Evolutionary conservation across 2,329 filamentous ascomycete species (phyloP).

Genomic region (Arthrinium puccinioides): DNA sequence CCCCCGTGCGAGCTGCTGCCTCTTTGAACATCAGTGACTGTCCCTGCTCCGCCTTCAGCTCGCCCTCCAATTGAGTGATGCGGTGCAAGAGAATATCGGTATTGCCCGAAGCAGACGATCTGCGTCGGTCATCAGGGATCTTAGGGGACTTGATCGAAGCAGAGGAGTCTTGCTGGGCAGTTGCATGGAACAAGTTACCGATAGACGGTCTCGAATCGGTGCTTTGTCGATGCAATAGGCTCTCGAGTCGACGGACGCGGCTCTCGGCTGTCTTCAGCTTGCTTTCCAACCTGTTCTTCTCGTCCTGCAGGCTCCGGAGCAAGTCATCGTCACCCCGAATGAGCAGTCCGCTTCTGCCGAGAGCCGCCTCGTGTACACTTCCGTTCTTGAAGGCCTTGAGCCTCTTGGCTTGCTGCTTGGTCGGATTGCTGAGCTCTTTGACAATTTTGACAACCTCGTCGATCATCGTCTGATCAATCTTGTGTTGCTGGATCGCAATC

Average conservation of each 20-base stretch:
- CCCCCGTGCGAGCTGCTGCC: conserved; percentile 54
- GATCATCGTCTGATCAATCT: conserved; percentile 58
- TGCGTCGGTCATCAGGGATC: conserved; percentile 33
- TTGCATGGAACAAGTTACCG: conserved; percentile 47
- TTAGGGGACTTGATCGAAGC: conserved; percentile 39
- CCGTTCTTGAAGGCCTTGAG: conserved; percentile 95
- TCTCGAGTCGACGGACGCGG: conserved; percentile 83
- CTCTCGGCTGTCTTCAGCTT: conserved; percentile 80
- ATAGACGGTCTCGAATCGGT: conserved; percentile 47
- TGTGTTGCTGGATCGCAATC: conserved; percentile 54
- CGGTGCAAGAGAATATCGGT: conserved; percentile 38
- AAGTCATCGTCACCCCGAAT: conserved; percentile 84
- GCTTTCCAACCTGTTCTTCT: conserved; percentile 68
- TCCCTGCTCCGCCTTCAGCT: conserved; percentile 68
- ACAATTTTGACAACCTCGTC: conserved; percentile 70
- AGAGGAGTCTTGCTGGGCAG: conserved; percentile 39
- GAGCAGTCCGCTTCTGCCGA: conserved; percentile 80
- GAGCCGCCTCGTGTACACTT: conserved; percentile 82
- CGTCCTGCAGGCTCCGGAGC: conserved; percentile 68
- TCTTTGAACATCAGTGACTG: conserved; percentile 59
- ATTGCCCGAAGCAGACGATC: conserved; percentile 35
- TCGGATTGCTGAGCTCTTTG: conserved; percentile 72
- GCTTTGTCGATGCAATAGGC: conserved; percentile 79
- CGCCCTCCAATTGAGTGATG: conserved; percentile 64
- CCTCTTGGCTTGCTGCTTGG: conserved; percentile 77